Evolutionary conservation across 352 stramenopile genomes (phyloP).

Genomic region (Phytophthora fragariaefolia): DNA sequence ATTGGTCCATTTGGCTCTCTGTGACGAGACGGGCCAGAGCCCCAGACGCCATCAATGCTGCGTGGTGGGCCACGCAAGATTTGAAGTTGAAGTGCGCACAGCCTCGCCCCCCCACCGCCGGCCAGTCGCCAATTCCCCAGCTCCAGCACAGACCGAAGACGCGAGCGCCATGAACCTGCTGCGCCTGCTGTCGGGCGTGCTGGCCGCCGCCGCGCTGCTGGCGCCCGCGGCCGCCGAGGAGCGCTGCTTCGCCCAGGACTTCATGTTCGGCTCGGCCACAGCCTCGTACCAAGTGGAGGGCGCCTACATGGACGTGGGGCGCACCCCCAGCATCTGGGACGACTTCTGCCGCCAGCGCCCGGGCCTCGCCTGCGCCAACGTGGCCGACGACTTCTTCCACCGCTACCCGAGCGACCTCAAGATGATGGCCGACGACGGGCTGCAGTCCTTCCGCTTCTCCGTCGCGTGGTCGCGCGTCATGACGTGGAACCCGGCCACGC

Average conservation of each 20-base stretch:
- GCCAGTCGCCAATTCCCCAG: slow-evolving; percentile 18
- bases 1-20: no score
- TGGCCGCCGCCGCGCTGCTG: slow-evolving; percentile 15
- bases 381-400: slow-evolving; percentile 95
- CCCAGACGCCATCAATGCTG: background rate
- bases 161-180: slow-evolving; percentile 17
- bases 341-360: slow-evolving; percentile 70
- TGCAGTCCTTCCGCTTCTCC: slow-evolving; percentile 94
- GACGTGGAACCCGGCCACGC: slow-evolving; percentile 62
- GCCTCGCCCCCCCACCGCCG: background rate
- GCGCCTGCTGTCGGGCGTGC: slow-evolving; percentile 16
- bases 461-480: slow-evolving; percentile 93
- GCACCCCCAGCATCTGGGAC: slow-evolving; percentile 93
- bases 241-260: slow-evolving; percentile 56
- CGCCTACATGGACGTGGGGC: slow-evolving; percentile 69
- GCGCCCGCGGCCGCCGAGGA: slow-evolving; percentile 17
- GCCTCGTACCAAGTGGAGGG: slow-evolving; percentile 94
- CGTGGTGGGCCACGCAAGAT: slow-evolving; percentile 7
- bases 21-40: no score
- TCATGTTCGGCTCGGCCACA: slow-evolving; percentile 89
- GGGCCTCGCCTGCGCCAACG: slow-evolving; percentile 81
- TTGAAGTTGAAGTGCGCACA: slow-evolving; percentile 13
- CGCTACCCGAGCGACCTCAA: slow-evolving; percentile 90
- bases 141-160: slow-evolving; percentile 5
- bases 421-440: slow-evolving; percentile 89